These are phyloP conservation scores for Arthrobotrys pseudoclavata DNA, from an alignment of 2,329 filamentous ascomycete species.

Conservation along the genomic window DNA sequence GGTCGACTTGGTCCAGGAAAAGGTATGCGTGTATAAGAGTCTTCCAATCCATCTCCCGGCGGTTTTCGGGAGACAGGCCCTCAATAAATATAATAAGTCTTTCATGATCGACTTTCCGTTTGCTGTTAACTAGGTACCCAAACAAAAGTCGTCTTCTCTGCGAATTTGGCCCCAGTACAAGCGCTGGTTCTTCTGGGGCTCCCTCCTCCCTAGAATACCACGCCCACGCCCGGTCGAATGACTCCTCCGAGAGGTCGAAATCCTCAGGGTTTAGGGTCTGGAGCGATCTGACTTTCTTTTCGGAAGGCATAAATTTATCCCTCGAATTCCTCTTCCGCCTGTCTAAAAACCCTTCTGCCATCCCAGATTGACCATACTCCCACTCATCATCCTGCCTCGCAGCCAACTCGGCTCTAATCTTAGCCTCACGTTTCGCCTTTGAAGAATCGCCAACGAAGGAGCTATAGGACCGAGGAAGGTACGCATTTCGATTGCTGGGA, in stretches of 20 bases:
- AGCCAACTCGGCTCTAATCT: constrained; percentile 40
- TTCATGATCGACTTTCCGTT: constrained; percentile 57
- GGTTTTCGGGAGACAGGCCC: constrained; percentile 28
- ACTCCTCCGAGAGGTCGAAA: constrained; percentile 45
- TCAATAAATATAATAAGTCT: constrained; percentile 59
- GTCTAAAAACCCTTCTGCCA: constrained; percentile 37
- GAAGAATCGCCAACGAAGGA: constrained; percentile 62
- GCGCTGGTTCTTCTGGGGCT: constrained; percentile 10
- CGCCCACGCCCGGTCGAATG: constrained; percentile 45
- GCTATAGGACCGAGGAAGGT: constrained; percentile 64
- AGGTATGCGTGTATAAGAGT: constrained; percentile 37
- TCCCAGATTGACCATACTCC: constrained; percentile 44
- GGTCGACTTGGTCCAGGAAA: constrained; percentile 20
- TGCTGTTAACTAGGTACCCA: constrained; percentile 53
- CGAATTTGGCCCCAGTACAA: constrained; percentile 15
- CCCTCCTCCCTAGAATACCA: constrained; percentile 32
- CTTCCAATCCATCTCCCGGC: constrained; percentile 36
- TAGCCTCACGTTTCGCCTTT: constrained; percentile 37
- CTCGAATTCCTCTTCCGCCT: constrained; percentile 24
- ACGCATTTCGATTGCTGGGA: constrained; percentile 39
- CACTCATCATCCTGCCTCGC: constrained; percentile 37
- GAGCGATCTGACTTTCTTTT: constrained; percentile 16
- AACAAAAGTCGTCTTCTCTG: constrained; percentile 47
- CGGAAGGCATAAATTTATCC: constrained; percentile 19
- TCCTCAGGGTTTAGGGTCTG: constrained; percentile 11